Evolutionary conservation across 83 land plant species (phyloP), one percentile per base, ranked within the genome.

Genomic region (Diphasiastrum complanatum): DNA sequence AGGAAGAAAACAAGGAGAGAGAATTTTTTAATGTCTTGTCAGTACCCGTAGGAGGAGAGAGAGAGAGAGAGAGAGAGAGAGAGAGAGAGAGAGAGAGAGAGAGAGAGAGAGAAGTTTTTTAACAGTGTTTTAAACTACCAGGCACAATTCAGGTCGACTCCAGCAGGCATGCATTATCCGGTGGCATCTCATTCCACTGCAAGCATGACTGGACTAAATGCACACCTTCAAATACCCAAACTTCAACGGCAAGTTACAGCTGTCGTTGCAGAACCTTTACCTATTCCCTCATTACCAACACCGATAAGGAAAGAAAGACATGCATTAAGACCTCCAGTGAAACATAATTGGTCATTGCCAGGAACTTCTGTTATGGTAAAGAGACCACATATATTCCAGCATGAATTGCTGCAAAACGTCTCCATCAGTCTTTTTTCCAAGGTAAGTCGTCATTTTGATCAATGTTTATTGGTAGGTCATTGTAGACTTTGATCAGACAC

Each of bases 341-440:
- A 74, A 41, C 99, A 95, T 63, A 40, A 76, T 29, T 95, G 96
- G 96, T 95, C 97, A 23, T 74, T 91, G 30, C 83, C 99, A 70
- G 87, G 84, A 60, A 46, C 47, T 58, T 56, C 51, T 46, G 54
- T 30, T 12, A 55, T 60, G 58, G 48, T 68, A 1, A 73, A 82
- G 52, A 65, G 68, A 46, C 95, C 97, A 35, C 76, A 76, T 47
- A 82, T 95, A 52, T 95, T 95, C 62, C 97, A 95, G 79, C 99
- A 95, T 75, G 99, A 95, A 63, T 73, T 95, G 75, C 84, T 95
- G 46, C 99, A 89, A 46, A 86, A 84, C 58, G 89, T 95, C 68
- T 84, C 93, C 47, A 66, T 95, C 40, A 91, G 88, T 66, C 80
- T 95, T 72, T 95, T 95, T 61, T 86, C 89, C 76, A 95, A 95